Evolutionary conservation across 345 rosid species (phyloP).

Genomic region (Acer campestre): DNA sequence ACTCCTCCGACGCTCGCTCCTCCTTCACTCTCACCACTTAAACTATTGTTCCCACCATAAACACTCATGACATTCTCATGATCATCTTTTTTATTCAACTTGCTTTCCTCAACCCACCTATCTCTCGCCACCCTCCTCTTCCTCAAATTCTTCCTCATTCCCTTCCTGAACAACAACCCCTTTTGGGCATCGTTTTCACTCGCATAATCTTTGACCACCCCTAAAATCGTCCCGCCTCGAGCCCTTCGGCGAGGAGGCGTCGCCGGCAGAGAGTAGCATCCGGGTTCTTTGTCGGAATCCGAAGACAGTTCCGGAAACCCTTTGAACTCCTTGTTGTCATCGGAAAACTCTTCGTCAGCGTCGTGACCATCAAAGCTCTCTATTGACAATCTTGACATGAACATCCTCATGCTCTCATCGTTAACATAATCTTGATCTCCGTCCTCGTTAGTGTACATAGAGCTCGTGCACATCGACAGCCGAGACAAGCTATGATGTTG

Average conservation of each 20-base stretch:
- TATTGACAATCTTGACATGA: slow-evolving; percentile 50
- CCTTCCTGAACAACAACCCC: slow-evolving; percentile 16
- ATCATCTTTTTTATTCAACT: slow-evolving; percentile 25
- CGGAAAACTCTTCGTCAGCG: slow-evolving; percentile 78
- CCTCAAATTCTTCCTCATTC: slow-evolving; percentile 39
- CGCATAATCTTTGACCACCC: slow-evolving; percentile 55
- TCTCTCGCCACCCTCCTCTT: slow-evolving; percentile 28
- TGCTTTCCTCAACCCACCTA: slow-evolving; percentile 17
- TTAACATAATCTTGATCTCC: slow-evolving; percentile 26
- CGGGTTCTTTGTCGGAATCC: slow-evolving; percentile 61
- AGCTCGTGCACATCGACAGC: slow-evolving; percentile 70
- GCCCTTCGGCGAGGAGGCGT: slow-evolving; percentile 48
- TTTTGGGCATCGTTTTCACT: slow-evolving; percentile 73
- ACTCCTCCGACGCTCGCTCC: slow-evolving; percentile 30
- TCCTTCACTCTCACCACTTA: slow-evolving; percentile 63
- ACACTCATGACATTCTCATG: background rate
- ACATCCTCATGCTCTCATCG: slow-evolving; percentile 33
- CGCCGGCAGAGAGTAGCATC: slow-evolving; percentile 64
- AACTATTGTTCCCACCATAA: slow-evolving; percentile 29
- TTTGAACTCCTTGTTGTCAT: slow-evolving; percentile 31
- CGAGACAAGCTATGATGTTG: slow-evolving; percentile 57
- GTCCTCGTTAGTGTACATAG: slow-evolving; percentile 52
- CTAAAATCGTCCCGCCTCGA: slow-evolving; percentile 12
- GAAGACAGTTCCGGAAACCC: slow-evolving; percentile 38
- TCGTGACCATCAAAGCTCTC: slow-evolving; percentile 73